phyloP scores from a whole-genome alignment of 768 basidiomycete species.

The Xerocomellus intermedius region DNA sequence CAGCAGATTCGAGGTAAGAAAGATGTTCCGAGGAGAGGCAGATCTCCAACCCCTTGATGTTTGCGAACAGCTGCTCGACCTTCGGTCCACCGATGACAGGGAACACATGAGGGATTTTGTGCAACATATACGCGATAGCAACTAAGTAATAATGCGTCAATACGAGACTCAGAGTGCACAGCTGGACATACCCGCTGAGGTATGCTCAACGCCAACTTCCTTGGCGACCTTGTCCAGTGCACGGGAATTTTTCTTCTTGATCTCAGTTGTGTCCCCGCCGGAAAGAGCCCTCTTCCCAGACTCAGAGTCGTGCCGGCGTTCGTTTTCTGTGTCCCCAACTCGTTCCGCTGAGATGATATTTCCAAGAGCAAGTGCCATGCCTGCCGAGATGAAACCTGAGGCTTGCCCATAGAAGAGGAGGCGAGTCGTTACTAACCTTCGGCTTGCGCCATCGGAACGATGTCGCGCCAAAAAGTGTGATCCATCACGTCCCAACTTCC shows the following conservation, averaged over 20 bases:
- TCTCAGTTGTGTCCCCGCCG: too few species aligned
- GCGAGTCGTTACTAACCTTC: not conserved
- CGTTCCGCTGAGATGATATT: not conserved
- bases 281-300: not conserved
- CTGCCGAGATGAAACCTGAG: not conserved
- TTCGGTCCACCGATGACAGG: not conserved
- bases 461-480: not conserved
- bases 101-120: not conserved
- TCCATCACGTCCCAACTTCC: not conserved
- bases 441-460: not conserved
- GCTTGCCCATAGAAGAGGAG: not conserved
- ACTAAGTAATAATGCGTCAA: not conserved
- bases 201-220: not conserved
- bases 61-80: not conserved
- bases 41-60: not conserved
- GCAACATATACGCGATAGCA: not conserved
- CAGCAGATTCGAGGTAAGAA: not conserved
- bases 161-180: not conserved
- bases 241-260: not conserved
- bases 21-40: not conserved
- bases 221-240: not conserved
- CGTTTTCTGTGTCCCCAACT: not conserved
- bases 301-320: not conserved
- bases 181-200: not conserved
- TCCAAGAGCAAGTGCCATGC: not conserved